Evolutionary conservation across 2,329 filamentous ascomycete genomes (phyloP), one percentile per base, ranked within the genome.

Genomic region (Ramularia collo-cygni): DNA sequence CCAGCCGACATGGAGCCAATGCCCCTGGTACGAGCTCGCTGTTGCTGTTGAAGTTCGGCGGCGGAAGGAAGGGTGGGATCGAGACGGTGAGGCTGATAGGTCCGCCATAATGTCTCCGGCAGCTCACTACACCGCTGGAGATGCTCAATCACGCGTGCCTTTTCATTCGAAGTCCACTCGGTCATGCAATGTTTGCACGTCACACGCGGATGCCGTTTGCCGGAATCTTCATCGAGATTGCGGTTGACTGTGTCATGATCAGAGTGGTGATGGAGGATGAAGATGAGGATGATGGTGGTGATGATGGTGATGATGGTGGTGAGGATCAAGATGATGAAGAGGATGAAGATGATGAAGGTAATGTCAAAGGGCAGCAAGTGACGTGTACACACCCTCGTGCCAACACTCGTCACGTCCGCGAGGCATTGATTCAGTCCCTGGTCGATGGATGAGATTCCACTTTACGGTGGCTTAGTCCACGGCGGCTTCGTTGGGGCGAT

Each of bases 141-240:
- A 28, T 52, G 50, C 31, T 52, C 50, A 33, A 52, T 51, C 6
- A 52, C 50, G 13, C 50, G 16, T 4, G 47, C 50, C 30, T 52
- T 52, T 32, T 52, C 50, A 36, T 52, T 52, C 9, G 50, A 52
- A 5, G 50, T 52, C 50, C 50, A 52, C 35, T 50, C 43, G 8
- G 48, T 50, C 30, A 38, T 35, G 42, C 50, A 52, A 35, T 52
- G 50, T 29, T 48, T 48, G 47, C 50, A 52, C 13, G 50, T 50
- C 26, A 52, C 50, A 36, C 50, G 50, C n/a, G 50, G 50, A 38
- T 52, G 50, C 9, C 50, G 47, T 40, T 52, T 52, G 43, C 50
- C 50, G 3, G 50, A 48, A 12, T 50, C 46, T 24, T 52, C 50
- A 37, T 50, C 50, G 34, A 50, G 45, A 21, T 36, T 47, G 33